Percentiles rank a stretch among this genome's conserved stretches.
Evolutionary conservation across 2,329 filamentous ascomycete genomes (phyloP).

Genomic region (Nothophaeocryptopus gaeumannii): DNA sequence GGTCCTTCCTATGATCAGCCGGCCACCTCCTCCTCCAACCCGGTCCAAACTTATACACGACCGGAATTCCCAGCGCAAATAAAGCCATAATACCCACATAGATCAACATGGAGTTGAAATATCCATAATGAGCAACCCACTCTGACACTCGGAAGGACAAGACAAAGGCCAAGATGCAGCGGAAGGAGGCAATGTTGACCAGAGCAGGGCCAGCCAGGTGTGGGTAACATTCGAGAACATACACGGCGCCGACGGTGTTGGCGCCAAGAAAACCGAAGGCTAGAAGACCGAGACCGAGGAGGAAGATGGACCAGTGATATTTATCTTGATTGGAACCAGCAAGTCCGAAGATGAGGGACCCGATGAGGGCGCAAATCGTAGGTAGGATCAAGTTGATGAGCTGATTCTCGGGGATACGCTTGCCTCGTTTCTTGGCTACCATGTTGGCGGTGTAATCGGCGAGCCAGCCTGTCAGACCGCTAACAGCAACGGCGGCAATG

Average conservation of each 20-base stretch:
- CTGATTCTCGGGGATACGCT: slow-evolving; percentile 31
- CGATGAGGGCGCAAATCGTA: slow-evolving; percentile 26
- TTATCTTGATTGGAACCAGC: slow-evolving; percentile 21
- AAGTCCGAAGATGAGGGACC: slow-evolving; percentile 30
- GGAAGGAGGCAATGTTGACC: slow-evolving; percentile 33
- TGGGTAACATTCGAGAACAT: slow-evolving; percentile 33
- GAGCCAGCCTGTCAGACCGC: slow-evolving; percentile 26
- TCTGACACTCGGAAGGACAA: slow-evolving; percentile 29
- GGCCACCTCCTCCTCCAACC: slow-evolving; percentile 25
- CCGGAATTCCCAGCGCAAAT: slow-evolving; percentile 27
- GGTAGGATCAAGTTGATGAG: slow-evolving; percentile 31
- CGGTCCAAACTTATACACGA: slow-evolving; percentile 27
- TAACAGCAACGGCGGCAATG: slow-evolving; percentile 26
- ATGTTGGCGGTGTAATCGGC: slow-evolving; percentile 30
- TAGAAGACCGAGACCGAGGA: slow-evolving; percentile 30
- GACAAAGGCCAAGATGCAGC: slow-evolving; percentile 32
- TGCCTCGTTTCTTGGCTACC: slow-evolving; percentile 27
- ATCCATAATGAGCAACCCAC: slow-evolving; percentile 31
- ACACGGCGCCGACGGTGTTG: slow-evolving; percentile 34
- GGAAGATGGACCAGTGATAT: slow-evolving; percentile 29
- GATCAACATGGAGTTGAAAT: slow-evolving; percentile 29
- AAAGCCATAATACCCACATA: slow-evolving; percentile 29
- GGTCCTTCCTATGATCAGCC: slow-evolving; percentile 11
- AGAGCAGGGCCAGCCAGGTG: slow-evolving; percentile 33
- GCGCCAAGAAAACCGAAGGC: slow-evolving; percentile 32